Conservation (phyloP, 73 alveolate genomes). For the Tetrahymena elliotti region DNA sequence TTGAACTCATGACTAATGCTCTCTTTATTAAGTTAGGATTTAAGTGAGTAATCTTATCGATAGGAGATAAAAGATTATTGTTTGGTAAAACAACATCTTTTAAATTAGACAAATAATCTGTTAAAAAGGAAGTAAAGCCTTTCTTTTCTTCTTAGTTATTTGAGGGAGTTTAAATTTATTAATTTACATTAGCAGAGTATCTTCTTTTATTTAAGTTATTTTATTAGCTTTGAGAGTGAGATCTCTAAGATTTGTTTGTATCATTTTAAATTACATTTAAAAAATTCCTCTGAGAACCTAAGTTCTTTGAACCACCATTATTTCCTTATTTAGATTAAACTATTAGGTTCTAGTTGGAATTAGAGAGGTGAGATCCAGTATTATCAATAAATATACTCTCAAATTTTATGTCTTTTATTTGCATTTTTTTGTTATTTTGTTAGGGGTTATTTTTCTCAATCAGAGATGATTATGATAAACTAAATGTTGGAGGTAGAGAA, state of each 20-base stretch:
- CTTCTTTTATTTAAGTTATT: neutral
- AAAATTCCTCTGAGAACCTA: neutral
- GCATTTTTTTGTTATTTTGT: neutral
- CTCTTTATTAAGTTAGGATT: neutral
- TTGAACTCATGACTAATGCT: neutral
- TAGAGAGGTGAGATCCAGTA: neutral
- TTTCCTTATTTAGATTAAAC: neutral
- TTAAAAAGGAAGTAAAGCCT: neutral
- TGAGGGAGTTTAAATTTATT: neutral
- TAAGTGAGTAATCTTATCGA: neutral
- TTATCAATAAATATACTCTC: neutral
- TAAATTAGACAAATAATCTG: neutral
- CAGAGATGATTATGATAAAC: neutral
- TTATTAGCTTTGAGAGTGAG: neutral
- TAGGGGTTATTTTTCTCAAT: neutral
- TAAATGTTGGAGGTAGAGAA: neutral
- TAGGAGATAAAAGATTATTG: neutral
- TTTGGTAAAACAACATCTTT: neutral
- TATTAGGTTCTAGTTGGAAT: neutral
- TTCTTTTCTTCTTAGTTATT: neutral
- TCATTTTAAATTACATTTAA: neutral
- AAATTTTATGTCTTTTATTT: neutral
- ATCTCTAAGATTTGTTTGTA: neutral
- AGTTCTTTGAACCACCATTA: neutral
- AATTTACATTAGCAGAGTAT: neutral